A percentile compares a stretch with the other conserved stretches of the same genome.
phyloP scores from a whole-genome alignment of 257 asterid species.

The Solanum piurae region DNA sequence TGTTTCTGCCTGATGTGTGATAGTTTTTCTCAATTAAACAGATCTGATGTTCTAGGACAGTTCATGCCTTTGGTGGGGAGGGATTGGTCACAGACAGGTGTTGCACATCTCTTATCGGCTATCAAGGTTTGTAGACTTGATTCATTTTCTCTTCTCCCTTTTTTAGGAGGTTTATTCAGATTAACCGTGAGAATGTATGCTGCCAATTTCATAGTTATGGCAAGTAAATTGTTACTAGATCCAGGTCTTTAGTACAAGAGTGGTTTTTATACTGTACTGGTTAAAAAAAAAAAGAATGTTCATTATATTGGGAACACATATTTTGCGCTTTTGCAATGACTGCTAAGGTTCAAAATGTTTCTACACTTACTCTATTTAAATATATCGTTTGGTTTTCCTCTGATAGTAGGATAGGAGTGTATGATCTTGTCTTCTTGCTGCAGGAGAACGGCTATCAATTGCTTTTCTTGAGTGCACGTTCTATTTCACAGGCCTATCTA shows the following conservation, averaged over 20 bases:
- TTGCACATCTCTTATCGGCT: slow-evolving; percentile 69
- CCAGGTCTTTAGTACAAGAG: background rate
- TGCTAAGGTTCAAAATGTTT: background rate
- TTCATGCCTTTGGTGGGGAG: slow-evolving; percentile 80
- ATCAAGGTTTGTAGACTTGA: slow-evolving; percentile 38
- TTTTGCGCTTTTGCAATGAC: background rate
- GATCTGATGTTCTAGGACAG: slow-evolving; percentile 83
- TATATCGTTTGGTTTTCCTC: background rate
- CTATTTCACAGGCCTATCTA: slow-evolving; percentile 62
- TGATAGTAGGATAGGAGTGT: background rate
- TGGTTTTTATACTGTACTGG: background rate
- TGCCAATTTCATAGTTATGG: background rate
- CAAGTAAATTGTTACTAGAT: background rate
- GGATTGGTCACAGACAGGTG: slow-evolving; percentile 88
- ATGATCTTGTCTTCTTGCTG: slow-evolving; percentile 12
- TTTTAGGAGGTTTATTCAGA: background rate
- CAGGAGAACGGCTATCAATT: slow-evolving; percentile 80
- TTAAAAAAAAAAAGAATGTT: background rate
- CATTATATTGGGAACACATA: background rate
- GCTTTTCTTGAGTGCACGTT: slow-evolving; percentile 72
- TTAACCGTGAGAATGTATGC: background rate
- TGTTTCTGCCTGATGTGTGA: background rate
- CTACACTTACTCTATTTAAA: background rate
- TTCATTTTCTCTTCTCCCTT: background rate
- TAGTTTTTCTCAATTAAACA: slow-evolving; percentile 8